phyloP scores from a whole-genome alignment of 139 green algal species.

The Micromonas pusilla region DNA sequence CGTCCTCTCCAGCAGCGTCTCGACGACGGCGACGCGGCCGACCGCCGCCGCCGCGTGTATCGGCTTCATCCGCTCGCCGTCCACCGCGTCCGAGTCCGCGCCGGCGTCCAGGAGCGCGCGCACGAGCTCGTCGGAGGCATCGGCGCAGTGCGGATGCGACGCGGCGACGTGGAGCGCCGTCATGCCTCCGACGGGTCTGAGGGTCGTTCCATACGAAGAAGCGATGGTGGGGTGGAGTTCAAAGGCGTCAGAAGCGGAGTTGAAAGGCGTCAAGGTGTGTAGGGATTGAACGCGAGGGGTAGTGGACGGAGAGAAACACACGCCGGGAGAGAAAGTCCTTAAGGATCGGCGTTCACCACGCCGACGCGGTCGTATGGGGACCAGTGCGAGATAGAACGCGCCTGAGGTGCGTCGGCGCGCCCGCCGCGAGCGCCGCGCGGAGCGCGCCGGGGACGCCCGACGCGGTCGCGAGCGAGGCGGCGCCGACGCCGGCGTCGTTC shows the following conservation, averaged over 20 bases:
- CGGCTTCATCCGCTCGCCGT: slow-evolving; percentile 3
- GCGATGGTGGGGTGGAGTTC: too few species aligned
- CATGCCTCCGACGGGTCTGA: slow-evolving; percentile 4
- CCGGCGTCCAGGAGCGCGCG: not conserved
- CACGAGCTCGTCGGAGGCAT: not conserved
- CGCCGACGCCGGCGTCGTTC: not conserved
- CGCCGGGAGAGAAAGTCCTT: too few species aligned
- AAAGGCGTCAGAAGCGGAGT: too few species aligned
- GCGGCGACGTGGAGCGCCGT: not conserved
- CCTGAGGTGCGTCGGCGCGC: not conserved
- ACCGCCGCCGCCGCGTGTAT: slow-evolving; percentile 12
- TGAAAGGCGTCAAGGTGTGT: too few species aligned
- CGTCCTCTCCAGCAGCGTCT: not conserved
- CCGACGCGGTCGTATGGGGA: too few species aligned
- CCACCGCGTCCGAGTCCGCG: not conserved
- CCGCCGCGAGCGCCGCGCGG: not conserved
- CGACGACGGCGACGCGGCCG: not conserved
- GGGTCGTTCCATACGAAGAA: too few species aligned
- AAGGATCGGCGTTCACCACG: too few species aligned
- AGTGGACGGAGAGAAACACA: too few species aligned
- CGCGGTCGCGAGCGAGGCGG: not conserved
- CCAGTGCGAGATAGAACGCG: too few species aligned
- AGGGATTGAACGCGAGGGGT: too few species aligned
- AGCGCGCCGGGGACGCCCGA: not conserved
- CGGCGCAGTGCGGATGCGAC: not conserved